Conservation (phyloP, 2,329 filamentous ascomycete genomes). For the Xylariomycetidae sp. region DNA sequence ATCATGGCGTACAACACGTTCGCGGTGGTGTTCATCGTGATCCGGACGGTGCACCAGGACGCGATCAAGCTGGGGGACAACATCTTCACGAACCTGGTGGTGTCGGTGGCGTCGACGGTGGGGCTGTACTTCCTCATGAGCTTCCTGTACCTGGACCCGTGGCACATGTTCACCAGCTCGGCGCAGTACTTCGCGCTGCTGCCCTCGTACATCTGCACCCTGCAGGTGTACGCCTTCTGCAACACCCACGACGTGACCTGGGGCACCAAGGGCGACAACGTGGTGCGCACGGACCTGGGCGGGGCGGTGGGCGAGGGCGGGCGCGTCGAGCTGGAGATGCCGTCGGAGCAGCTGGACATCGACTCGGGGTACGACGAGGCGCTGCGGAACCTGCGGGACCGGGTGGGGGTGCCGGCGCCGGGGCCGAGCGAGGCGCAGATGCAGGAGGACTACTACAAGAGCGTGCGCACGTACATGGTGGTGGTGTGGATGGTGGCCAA, state of each 20-base stretch:
- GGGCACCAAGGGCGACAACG: constrained; percentile 98
- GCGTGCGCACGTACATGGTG: constrained; percentile 96
- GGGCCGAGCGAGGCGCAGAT: constrained; percentile 67
- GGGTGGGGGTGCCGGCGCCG: constrained; percentile 69
- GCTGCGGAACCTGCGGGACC: constrained; percentile 87
- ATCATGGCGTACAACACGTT: constrained; percentile 98
- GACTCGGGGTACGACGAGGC: constrained; percentile 97
- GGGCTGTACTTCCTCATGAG: constrained; percentile 96
- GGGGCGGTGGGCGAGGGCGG: constrained; percentile 70
- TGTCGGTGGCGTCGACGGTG: constrained; percentile 81
- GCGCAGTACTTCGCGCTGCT: constrained; percentile 89
- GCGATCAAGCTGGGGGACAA: constrained; percentile 67
- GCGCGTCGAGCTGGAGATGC: constrained; percentile 94
- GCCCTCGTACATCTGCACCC: constrained; percentile 89
- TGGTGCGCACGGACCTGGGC: constrained; percentile 86
- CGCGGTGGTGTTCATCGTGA: constrained; percentile 80
- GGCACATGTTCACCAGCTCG: constrained; percentile 96
- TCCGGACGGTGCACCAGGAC: constrained; percentile 62
- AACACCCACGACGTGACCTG: constrained; percentile 98
- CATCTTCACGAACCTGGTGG: constrained; percentile 89
- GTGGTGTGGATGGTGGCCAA: constrained; percentile 91
- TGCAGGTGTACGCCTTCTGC: constrained; percentile 98
- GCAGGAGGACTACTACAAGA: constrained; percentile 98
- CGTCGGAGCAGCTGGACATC: constrained; percentile 94
- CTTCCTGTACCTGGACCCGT: constrained; percentile 93